phyloP scores from a whole-genome alignment of 306 rosid species.

The Glycine latifolia region DNA sequence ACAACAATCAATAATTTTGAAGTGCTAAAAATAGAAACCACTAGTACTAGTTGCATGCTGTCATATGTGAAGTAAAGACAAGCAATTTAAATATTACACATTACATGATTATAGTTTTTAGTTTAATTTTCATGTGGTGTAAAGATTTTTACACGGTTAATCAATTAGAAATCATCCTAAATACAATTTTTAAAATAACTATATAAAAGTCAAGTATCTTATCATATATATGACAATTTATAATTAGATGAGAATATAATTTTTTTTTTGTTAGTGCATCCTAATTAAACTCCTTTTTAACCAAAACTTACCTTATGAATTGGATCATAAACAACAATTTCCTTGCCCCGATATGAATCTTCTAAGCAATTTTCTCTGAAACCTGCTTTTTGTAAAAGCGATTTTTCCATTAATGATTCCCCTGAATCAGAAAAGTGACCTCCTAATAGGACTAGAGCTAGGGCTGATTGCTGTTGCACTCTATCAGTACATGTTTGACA shows the following conservation, averaged over 20 bases:
- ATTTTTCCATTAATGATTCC: constrained; percentile 60
- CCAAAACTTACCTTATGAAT: constrained; percentile 52
- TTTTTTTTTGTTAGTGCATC: neutral
- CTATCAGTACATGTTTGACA: constrained; percentile 51
- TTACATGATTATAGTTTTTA: neutral
- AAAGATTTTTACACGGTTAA: too few relatives aligned
- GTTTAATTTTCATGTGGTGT: neutral
- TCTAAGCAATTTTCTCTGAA: constrained; percentile 51
- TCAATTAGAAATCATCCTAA: neutral
- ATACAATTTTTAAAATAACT: neutral
- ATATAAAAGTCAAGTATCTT: neutral
- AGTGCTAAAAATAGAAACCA: constrained; percentile 1
- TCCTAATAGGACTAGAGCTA: constrained; percentile 74
- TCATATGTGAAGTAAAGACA: constrained; percentile 24
- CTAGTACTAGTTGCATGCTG: constrained; percentile 5
- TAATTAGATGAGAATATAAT: too few relatives aligned
- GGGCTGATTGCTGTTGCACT: constrained; percentile 69
- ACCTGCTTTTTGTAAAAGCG: constrained; percentile 80
- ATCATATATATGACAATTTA: neutral
- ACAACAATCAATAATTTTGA: constrained; percentile 26
- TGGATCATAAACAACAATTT: constrained; percentile 48
- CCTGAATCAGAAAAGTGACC: constrained; percentile 72
- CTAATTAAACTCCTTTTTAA: neutral
- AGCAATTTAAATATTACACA: neutral
- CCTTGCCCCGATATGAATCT: constrained; percentile 54